Evolutionary conservation across 192 early-diverging fungal species (phyloP), one percentile per base, ranked within the genome.

Genomic region (Entophlyctis luteolus): DNA sequence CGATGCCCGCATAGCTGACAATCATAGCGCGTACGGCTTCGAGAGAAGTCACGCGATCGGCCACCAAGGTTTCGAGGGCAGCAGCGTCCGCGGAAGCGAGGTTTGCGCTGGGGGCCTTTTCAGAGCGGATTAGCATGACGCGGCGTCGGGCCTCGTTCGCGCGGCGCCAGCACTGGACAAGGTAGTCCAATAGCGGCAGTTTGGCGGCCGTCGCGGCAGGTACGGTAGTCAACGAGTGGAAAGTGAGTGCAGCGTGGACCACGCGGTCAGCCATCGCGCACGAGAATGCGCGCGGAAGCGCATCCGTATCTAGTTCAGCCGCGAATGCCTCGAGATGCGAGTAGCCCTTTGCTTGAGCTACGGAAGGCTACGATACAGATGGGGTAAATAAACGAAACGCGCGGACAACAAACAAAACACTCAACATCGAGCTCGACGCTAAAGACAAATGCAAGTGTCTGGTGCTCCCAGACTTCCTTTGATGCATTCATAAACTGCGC

Each of bases 401-500:
- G 2, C 20, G 10, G 55, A 54, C 8, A 20, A 31, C 23, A 68
- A 33, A n/a, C 1, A n/a, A 0, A 4, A 79, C 48, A 2, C 18
- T 66, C 45, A 77, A 88, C 90, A 74, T 90, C 76, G 29, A 97
- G 76, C 10, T 91, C 91, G 23, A 92, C 87, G 18, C 82, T 74
- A 50, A 97, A 79, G 32, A 97, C 81, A 55, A 80, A 84, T 14
- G 88, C 89, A 18, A 93, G 72, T 3, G 88, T 89, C 37, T 90
- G 86, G 72, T 92, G 88, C 70, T 91, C 90, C 94, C 94, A 97
- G 18, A 85, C 84, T 27, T 84, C 84, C 60, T 87, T 79, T 2
- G 66, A 38, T 25, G 65, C 66, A 23, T 42, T 59, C 46, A 71
- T 0, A 55, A 76, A 79, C 8, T 49, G 39, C 25, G 56, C n/a